These are phyloP conservation scores for Pontederia crassipes DNA, from an alignment of 176 grass and related monocot species.

Conservation along the genomic window DNA sequence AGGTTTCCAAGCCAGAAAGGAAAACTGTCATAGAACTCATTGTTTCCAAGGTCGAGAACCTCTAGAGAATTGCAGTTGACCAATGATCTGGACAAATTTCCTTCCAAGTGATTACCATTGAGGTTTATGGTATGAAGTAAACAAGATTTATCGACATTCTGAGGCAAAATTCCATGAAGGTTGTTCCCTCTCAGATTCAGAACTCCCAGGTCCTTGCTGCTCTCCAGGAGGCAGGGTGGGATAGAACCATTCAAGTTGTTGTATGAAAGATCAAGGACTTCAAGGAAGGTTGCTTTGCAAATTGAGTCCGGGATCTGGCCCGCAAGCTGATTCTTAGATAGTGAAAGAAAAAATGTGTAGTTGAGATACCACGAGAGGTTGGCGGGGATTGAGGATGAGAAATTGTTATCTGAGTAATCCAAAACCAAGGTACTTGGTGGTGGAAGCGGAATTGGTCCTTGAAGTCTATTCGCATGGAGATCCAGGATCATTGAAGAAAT, in stretches of 20 bases:
- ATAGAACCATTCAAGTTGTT: conserved; percentile 31
- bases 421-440: conserved; percentile 11
- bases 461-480: conserved; percentile 40
- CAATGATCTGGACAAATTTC: conserved; percentile 20
- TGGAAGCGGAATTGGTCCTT: conserved; percentile 32
- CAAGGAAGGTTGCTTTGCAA: conserved; percentile 31
- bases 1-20: conserved; percentile 27
- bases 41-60: conserved; percentile 39
- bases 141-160: conserved; percentile 19
- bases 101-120: conserved; percentile 27
- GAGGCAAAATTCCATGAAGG: conserved; percentile 25
- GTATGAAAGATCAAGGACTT: conserved; percentile 46
- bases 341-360: conserved; percentile 17
- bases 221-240: conserved; percentile 24
- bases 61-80: conserved; percentile 16
- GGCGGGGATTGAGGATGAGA: conserved; percentile 17
- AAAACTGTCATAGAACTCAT: conserved; percentile 20
- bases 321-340: conserved; percentile 30
- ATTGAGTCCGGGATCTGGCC: conserved; percentile 27
- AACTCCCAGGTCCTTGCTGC: conserved; percentile 6
- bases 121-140: conserved; percentile 28
- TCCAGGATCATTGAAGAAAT: conserved; percentile 20
- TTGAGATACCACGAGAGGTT: conserved; percentile 18
- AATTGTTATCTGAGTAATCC: conserved; percentile 46
- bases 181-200: conserved; percentile 32